phyloP scores from a whole-genome alignment of 2,329 filamentous ascomycete genomes.

The Trichophyton verrucosum region DNA sequence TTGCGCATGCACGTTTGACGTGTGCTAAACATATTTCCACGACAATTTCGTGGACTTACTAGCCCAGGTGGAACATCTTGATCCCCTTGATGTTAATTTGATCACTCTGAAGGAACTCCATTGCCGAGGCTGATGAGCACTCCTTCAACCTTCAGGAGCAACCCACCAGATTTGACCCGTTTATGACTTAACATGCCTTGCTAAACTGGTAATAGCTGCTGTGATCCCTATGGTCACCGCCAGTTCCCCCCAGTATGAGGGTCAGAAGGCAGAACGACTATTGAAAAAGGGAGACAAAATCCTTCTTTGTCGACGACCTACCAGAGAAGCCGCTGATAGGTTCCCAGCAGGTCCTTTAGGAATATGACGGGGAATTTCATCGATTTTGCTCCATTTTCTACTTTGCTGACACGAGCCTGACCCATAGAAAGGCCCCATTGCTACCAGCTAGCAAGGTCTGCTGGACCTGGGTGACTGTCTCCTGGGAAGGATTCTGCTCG shows the following conservation, averaged over 20 bases:
- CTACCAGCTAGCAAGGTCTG: neutral
- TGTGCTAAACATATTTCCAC: neutral
- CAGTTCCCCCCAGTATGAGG: neutral
- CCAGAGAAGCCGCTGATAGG: neutral
- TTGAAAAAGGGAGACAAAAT: neutral
- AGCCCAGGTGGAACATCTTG: neutral
- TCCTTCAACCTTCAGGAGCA: neutral
- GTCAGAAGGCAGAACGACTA: neutral
- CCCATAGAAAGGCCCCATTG: neutral
- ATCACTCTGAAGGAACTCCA: neutral
- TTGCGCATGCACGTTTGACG: neutral
- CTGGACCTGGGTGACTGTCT: neutral
- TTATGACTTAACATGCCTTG: neutral
- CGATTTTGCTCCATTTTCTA: neutral
- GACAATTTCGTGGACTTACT: neutral
- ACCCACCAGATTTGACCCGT: neutral
- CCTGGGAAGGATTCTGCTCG: neutral
- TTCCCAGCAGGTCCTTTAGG: neutral
- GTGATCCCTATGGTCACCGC: neutral
- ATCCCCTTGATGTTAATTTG: neutral
- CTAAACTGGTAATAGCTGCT: neutral
- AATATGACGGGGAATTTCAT: neutral
- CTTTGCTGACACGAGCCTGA: neutral
- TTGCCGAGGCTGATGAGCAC: neutral
- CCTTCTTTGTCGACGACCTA: neutral